Evolutionary conservation across 1,284 basidiomycete genomes (phyloP).

Genomic region (Leccinum pachyderme): DNA sequence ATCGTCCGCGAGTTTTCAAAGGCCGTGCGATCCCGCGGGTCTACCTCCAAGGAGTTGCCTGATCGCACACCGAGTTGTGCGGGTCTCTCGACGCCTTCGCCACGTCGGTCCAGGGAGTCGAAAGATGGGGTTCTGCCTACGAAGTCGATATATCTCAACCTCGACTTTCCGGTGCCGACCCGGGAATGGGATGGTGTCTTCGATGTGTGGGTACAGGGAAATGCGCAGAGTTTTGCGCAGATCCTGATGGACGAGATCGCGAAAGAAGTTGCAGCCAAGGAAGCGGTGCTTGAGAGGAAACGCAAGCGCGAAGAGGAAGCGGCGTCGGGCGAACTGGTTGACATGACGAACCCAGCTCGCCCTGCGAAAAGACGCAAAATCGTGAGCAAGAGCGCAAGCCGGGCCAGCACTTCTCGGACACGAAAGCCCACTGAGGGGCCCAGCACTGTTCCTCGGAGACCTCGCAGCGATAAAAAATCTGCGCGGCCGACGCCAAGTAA

Average conservation of each 20-base stretch:
- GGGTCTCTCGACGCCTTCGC: constrained; percentile 43
- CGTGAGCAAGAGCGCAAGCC: constrained; percentile 9
- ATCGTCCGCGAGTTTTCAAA: constrained; percentile 92
- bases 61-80: constrained; percentile 25
- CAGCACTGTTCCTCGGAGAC: constrained; percentile 30
- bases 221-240: constrained; percentile 77
- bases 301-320: constrained; percentile 45
- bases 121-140: constrained; percentile 52
- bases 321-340: constrained; percentile 13
- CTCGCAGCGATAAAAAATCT: constrained; percentile 23
- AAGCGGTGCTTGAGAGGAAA: constrained; percentile 50
- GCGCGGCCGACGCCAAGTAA: constrained; percentile 19
- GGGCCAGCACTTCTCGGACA: constrained; percentile 21
- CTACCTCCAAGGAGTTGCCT: constrained; percentile 22
- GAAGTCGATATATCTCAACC: constrained; percentile 81
- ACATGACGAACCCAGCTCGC: constrained; percentile 15
- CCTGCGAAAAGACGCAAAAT: constrained; percentile 29
- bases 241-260: constrained; percentile 56
- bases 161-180: constrained; percentile 85
- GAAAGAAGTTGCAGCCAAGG: constrained; percentile 49
- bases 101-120: constrained; percentile 36
- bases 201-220: constrained; percentile 88
- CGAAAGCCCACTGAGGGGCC: constrained; percentile 27
- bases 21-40: constrained; percentile 58
- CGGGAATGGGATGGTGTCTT: constrained; percentile 91